phyloP scores from a whole-genome alignment of 2,329 filamentous ascomycete species.

The Coniochaeta hoffmannii region DNA sequence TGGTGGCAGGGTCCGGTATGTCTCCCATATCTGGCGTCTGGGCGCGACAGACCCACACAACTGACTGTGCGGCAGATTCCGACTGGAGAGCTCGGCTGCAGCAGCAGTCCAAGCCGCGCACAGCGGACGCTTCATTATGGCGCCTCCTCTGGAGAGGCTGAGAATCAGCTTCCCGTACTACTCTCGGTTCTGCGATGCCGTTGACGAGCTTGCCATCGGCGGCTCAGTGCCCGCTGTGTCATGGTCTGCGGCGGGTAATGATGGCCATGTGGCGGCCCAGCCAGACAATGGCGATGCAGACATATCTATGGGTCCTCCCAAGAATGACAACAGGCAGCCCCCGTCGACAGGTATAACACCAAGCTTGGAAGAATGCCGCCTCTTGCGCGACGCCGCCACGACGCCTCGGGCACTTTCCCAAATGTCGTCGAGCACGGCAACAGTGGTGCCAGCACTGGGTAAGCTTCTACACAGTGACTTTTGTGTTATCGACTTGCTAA shows the following conservation, averaged over 20 bases:
- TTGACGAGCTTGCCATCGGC: no score
- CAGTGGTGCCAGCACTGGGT: background rate
- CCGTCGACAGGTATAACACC: background rate
- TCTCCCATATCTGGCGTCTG: no score
- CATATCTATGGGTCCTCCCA: background rate
- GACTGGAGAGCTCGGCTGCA: background rate
- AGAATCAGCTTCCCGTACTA: background rate
- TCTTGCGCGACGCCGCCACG: background rate
- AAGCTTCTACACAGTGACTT: background rate
- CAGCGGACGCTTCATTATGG: background rate
- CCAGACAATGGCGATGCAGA: background rate
- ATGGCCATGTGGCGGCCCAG: background rate
- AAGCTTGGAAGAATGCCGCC: background rate
- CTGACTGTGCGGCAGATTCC: background rate
- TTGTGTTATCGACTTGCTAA: background rate
- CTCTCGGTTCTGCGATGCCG: background rate
- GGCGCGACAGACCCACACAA: no score
- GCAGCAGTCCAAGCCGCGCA: background rate
- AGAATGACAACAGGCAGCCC: background rate
- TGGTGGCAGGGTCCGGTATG: no score
- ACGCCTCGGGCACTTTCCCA: background rate
- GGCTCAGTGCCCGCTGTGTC: no score
- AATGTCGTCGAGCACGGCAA: background rate
- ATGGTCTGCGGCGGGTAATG: no score
- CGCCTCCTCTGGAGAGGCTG: background rate